Evolutionary conservation across 2,329 filamentous ascomycete species (phyloP).

Genomic region (Pseudocercospora ulei): DNA sequence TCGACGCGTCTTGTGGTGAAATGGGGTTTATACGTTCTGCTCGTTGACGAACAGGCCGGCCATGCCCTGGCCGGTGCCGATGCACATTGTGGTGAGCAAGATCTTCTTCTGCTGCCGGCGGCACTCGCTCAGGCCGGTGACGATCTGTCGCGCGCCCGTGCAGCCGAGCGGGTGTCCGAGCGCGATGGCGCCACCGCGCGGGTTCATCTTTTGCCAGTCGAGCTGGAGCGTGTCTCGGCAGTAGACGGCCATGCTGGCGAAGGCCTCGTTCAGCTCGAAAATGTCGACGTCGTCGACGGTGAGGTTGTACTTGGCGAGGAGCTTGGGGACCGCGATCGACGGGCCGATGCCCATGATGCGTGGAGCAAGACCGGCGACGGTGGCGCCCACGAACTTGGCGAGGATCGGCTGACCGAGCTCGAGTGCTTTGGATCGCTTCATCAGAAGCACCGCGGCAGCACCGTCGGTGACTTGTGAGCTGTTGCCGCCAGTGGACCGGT

Average conservation of each 20-base stretch:
- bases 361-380: slow-evolving; percentile 78
- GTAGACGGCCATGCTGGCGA: slow-evolving; percentile 96
- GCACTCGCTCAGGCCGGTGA: slow-evolving; percentile 53
- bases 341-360: slow-evolving; percentile 95
- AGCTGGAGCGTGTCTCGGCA: slow-evolving; percentile 57
- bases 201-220: slow-evolving; percentile 68
- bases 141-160: slow-evolving; percentile 71
- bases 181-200: slow-evolving; percentile 70
- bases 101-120: slow-evolving; percentile 32
- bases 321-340: slow-evolving; percentile 63
- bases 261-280: slow-evolving; percentile 93
- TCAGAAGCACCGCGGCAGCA: slow-evolving; percentile 76
- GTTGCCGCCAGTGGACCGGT: slow-evolving; percentile 82
- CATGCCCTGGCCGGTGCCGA: slow-evolving; percentile 59
- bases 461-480: slow-evolving; percentile 92
- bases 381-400: slow-evolving; percentile 88
- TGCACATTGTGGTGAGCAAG: slow-evolving; percentile 82
- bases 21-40: slow-evolving; percentile 34
- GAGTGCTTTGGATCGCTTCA: slow-evolving; percentile 85
- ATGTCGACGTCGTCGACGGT: slow-evolving; percentile 75
- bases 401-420: slow-evolving; percentile 82
- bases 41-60: slow-evolving; percentile 58
- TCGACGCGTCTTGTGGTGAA: too few relatives aligned
- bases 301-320: slow-evolving; percentile 69
- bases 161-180: slow-evolving; percentile 73